Base-by-base conservation (phyloP, 2,329 filamentous ascomycete species). In the Zymoseptoria brevis region DNA sequence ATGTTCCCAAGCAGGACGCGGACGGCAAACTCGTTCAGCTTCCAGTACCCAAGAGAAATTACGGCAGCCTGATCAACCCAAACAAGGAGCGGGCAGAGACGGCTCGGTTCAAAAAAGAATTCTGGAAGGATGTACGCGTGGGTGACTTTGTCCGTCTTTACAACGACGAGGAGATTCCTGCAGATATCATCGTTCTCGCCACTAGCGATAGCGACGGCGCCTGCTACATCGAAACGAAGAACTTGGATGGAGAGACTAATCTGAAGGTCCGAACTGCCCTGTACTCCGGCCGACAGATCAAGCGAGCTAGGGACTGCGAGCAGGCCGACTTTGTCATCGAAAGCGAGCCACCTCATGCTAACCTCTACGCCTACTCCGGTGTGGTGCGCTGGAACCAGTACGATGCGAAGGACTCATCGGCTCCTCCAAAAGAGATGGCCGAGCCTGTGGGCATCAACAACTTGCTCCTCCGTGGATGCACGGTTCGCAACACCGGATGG, bases 201-300 rank as follows among this genome's bases (percentile, higher is more conserved):
- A 97, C 94, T 0, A 96, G 94, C 2, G 94, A 97, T 68, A 83
- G 88, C 0, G 94, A 99, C 68, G 94, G 94, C 55, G 90, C 90
- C 45, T 99, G 94, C 75, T 99, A 96, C 68, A 88, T 99, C 21
- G 94, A 99, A 75, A 99, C 94, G 2, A 99, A 97, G 79, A 97
- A 96, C 72, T 74, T 99, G 78, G 94, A 99, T 70, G 94, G 94
- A 55, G 94, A 99, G 76, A 99, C 94, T 2, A 99, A 99, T 69
- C 78, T 99, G 63, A 99, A 99, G 75, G 91, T 96, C 62, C 88
- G 94, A 60, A 89, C 93, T 70, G 90, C 94, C 19, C 81, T 99
- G 50, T 89, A 93, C 64, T 94, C 90, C 69, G 89, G 92, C 11
- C 86, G 88, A 56, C 80, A 84, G 53, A 81, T 99, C 61, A 90